Base-by-base conservation (phyloP, 148 eudicot species). In the Simmondsia chinensis region DNA sequence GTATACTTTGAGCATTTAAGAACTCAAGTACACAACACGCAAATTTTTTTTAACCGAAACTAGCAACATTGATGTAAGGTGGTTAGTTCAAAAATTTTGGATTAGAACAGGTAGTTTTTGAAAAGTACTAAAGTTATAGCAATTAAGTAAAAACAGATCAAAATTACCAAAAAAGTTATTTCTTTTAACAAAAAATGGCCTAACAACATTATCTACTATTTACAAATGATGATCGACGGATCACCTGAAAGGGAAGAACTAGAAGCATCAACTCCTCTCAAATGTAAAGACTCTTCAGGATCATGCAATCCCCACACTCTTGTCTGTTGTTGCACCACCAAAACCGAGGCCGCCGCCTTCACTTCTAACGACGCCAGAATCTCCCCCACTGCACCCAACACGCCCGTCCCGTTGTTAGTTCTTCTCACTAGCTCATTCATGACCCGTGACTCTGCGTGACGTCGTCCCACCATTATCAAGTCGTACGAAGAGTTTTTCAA, bases 231-330 rank as follows among this genome's bases (percentile, higher is more conserved):
- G n/a, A n/a, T n/a, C n/a, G n/a, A n/a, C n/a, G n/a, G n/a, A n/a
- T n/a, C n/a, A n/a, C n/a, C n/a, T n/a, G n/a, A 11, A 14, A 30
- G 11, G 13, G 16, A 44, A 7, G 23, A 20, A 22, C 59, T 64
- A 72, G 6, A 61, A 33, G n/a, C n/a, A 48, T 42, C 54, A 37
- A 59, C 32, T 43, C 27, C 20, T 44, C 52, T 65, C 14, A 65
- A 48, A 33, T 55, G 64, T 19, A 57, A 56, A 7, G 78, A 72
- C 13, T 69, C 75, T 43, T 76, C 83, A 0, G 75, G 75, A 32
- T 76, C 83, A 24, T 48, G 59, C 19, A 76, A 52, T 37, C 84
- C 84, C 84, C 84, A 77, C 5, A 77, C 59, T 47, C 55, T 44
- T 2, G 40, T 72, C 52, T 60, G 65, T 23, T 60, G 65, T 45